Conservation (phyloP, 441 rosid genomes). For the Croton setiger region DNA sequence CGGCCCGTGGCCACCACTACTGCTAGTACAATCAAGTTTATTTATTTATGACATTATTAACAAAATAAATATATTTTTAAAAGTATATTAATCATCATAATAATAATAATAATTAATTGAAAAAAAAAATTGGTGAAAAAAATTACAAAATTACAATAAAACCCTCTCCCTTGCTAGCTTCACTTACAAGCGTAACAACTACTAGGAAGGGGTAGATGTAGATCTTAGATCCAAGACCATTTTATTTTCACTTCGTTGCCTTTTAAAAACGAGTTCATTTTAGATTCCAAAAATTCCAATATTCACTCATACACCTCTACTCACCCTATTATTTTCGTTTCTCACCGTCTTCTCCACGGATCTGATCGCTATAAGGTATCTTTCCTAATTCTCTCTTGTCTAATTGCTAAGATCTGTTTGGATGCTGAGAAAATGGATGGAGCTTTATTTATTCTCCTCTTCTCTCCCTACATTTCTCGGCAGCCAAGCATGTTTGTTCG, state of each 20-base stretch:
- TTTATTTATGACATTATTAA: neutral
- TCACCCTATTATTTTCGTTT: neutral
- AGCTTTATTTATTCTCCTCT: neutral
- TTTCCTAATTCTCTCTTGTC: neutral
- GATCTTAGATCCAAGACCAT: slow-evolving; percentile 8
- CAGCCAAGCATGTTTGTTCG: neutral
- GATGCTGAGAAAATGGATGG: neutral
- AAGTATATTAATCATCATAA: too few species aligned
- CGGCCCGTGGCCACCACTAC: too few species aligned
- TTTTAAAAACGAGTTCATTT: neutral
- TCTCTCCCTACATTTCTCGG: neutral
- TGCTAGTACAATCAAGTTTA: too few species aligned
- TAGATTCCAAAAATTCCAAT: neutral
- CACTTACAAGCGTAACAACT: neutral
- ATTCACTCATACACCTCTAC: neutral
- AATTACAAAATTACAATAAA: neutral
- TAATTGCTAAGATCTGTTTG: slow-evolving; percentile 5
- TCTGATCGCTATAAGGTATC: slow-evolving; percentile 16
- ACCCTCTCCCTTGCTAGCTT: neutral
- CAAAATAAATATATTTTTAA: too few species aligned
- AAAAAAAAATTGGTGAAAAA: neutral
- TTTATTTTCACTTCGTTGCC: neutral
- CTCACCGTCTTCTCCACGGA: neutral
- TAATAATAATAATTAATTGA: too few species aligned
- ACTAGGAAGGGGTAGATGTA: neutral